Conservation (phyloP, 257 asterid genomes). For the Jacaranda mimosifolia region DNA sequence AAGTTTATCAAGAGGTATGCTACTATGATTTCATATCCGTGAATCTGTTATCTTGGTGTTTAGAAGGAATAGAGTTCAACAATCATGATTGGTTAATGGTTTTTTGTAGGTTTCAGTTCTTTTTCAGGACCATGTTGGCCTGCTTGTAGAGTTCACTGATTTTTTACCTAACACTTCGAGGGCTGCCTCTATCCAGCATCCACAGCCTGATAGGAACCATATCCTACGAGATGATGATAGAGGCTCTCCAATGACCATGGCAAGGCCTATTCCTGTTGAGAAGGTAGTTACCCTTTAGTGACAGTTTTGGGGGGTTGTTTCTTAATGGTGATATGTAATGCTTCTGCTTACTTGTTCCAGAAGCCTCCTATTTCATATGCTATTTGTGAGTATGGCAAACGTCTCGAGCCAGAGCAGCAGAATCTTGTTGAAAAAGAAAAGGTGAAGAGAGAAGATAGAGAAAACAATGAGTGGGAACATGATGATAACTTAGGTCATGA, state of each 20-base stretch:
- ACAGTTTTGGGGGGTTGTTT: constrained; percentile 26
- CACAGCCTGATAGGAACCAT: constrained; percentile 60
- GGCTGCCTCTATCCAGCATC: constrained; percentile 55
- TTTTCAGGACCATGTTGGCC: constrained; percentile 80
- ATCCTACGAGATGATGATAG: constrained; percentile 59
- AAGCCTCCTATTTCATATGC: constrained; percentile 58
- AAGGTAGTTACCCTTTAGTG: constrained; percentile 61
- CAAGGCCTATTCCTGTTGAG: constrained; percentile 56
- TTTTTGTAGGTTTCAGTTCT: constrained; percentile 84
- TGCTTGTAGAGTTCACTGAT: constrained; percentile 92
- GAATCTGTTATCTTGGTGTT: constrained; percentile 17
- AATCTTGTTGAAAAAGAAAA: constrained; percentile 56
- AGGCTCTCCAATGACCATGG: constrained; percentile 58
- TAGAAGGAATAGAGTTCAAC: constrained; percentile 25
- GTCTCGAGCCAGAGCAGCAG: constrained; percentile 57
- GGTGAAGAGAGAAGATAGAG: constrained; percentile 57
- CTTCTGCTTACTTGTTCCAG: constrained; percentile 50
- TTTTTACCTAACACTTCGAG: constrained; percentile 84
- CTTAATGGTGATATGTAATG: constrained; percentile 31
- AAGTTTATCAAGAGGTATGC: constrained; percentile 87
- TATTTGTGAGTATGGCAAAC: constrained; percentile 53
- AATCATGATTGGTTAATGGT: constrained; percentile 28
- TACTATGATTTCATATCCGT: constrained; percentile 28
- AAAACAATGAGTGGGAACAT: constrained; percentile 57
- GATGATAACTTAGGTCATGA: constrained; percentile 51